Conservation (phyloP, 805 yeast species). For the Komagataella kurtzmanii region DNA sequence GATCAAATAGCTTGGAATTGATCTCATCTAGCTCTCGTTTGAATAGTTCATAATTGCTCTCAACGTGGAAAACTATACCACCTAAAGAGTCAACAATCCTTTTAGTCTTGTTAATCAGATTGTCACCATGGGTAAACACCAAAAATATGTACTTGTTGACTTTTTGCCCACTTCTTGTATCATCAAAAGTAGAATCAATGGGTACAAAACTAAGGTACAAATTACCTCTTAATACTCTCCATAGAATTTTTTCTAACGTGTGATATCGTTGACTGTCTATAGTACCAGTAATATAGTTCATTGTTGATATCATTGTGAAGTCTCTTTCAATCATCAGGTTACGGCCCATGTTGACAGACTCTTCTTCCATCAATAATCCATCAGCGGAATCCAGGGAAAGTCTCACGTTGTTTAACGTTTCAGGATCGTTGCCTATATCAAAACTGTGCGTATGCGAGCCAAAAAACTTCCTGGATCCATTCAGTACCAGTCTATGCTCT, state of each 20-base stretch:
- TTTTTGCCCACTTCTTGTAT: constrained; percentile 36
- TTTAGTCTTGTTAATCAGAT: constrained; percentile 53
- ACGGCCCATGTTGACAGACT: constrained; percentile 11
- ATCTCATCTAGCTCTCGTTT: constrained; percentile 38
- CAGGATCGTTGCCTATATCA: constrained; percentile 15
- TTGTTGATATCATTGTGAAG: constrained; percentile 20
- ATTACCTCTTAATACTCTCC: constrained; percentile 92
- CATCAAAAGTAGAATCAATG: constrained; percentile 53
- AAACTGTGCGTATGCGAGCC: constrained; percentile 16
- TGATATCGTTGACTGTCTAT: constrained; percentile 57
- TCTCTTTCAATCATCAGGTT: constrained; percentile 11
- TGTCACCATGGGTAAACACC: constrained; percentile 82
- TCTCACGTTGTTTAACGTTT: constrained; percentile 13
- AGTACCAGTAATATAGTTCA: constrained; percentile 63
- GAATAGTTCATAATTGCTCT: constrained; percentile 23
- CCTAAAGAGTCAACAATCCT: constrained; percentile 82
- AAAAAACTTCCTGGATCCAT: constrained; percentile 20
- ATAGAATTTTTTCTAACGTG: constrained; percentile 67
- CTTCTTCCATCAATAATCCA: constrained; percentile 11
- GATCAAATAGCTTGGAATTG: constrained; percentile 23
- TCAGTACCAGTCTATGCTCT: constrained; percentile 54
- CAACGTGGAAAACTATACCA: constrained; percentile 59
- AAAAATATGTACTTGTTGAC: constrained; percentile 72
- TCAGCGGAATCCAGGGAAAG: constrained; percentile 13
- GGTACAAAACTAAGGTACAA: constrained; percentile 68